Evolutionary conservation across 306 rosid genomes (phyloP), one percentile per base, ranked within the genome.

Genomic region (Pterocarpus macrocarpus): DNA sequence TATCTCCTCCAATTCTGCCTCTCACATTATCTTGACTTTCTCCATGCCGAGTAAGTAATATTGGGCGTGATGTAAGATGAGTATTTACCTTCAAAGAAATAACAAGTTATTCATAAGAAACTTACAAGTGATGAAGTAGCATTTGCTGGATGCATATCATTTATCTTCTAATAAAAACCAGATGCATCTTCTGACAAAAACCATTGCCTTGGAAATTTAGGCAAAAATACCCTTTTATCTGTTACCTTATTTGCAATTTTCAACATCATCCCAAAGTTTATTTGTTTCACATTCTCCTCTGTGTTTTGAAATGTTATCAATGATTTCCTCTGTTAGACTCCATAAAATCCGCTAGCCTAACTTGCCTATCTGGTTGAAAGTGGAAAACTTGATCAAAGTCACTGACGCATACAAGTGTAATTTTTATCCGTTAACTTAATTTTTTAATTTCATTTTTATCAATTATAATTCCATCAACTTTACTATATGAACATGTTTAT

Each of bases 1-100:
- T 86, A 84, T 95, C 99, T 70, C 99, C 99, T 53, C 99, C 99
- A 70, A 95, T 95, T 87, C 99, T 89, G 47, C 92, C 98, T 82
- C 99, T 86, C 56, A 95, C 97, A 85, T 93, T 95, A 85, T 90
- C 93, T 93, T 53, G 90, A 86, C 99, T 95, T 88, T 95, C 99
- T 64, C 99, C 99, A 80, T 95, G 99, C 73, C 97, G 89, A 53
- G 99, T 95, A 63, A 95, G 99, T 77, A 95, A 87, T 78, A 95
- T 95, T 68, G 99, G 99, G 44, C 97, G 98, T 22, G 98, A 98
- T 3, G 97, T 95, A 73, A 93, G 97, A 80, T 95, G 99, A 5
- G 96, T 95, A 88, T 95, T 95, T 66, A 95, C 92, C 99, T 95
- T 85, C 85, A 86, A 66, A 11, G 33, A 47, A n/a, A 67, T 43